Conservation (phyloP, 179 eudicot species). For the Pouteria campechiana region DNA sequence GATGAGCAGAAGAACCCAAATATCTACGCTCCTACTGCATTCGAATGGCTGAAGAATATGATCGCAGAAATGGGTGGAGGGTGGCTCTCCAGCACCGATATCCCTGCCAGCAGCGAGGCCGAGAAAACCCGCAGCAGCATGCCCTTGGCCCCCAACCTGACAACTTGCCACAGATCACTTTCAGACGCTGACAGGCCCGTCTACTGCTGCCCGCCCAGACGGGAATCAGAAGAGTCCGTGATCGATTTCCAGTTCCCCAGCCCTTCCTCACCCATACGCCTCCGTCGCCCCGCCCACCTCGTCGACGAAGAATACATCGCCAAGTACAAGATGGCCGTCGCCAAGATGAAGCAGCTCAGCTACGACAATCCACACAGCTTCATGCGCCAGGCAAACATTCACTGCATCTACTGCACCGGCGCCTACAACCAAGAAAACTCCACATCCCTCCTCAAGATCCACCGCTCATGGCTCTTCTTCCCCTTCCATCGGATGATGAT, state of each 20-base stretch:
- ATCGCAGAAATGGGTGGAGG: too few species aligned
- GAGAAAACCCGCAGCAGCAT: too few species aligned
- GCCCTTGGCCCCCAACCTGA: too few species aligned
- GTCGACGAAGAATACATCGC: slow-evolving; percentile 29
- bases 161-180: too few species aligned
- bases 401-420: slow-evolving; percentile 82
- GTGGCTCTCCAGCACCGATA: too few species aligned
- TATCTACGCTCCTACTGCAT: too few species aligned
- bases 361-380: slow-evolving; percentile 66
- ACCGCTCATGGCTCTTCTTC: slow-evolving; percentile 67
- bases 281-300: slow-evolving; percentile 68
- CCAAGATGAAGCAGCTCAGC: slow-evolving; percentile 64
- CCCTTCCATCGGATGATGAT: slow-evolving; percentile 71
- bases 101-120: too few species aligned
- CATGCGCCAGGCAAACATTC: slow-evolving; percentile 69
- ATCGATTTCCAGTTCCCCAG: slow-evolving; percentile 32
- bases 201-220: slow-evolving; percentile 77
- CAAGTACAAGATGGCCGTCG: slow-evolving; percentile 40
- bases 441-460: slow-evolving; percentile 56
- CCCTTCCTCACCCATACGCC: slow-evolving; percentile 16
- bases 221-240: slow-evolving; percentile 11
- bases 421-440: slow-evolving; percentile 63
- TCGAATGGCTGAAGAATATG: too few species aligned
- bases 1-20: too few species aligned
- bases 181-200: slow-evolving; percentile 20